Base-by-base conservation (phyloP, 2,329 filamentous ascomycete species). In the Coniochaeta sp. region DNA sequence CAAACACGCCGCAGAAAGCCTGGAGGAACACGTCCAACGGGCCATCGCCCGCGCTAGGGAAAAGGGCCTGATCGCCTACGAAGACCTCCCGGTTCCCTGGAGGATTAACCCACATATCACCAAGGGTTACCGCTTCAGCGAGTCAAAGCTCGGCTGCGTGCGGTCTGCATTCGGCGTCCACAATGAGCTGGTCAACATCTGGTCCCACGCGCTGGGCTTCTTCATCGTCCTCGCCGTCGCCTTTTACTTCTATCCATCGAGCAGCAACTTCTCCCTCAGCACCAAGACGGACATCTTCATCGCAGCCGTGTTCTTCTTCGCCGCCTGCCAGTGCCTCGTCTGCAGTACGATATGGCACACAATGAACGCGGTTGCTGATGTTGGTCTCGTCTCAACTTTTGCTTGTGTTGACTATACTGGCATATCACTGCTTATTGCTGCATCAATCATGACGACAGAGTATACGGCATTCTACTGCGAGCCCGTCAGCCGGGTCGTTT, bases 381-480 rank as follows among this genome's bases (percentile, higher is more conserved):
- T 95, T 62, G 82, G 84, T 18, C 81, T 95, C 38, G 87, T 99
- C 71, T 94, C 95, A 66, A 87, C 91, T 55, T 97, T 99, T 63
- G 94, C 94, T 16, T 99, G 94, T 67, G 91, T 99, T 53, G 94
- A 99, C 69, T 99, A 99, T 71, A 97, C 94, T 0, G 94, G 94
- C 51, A 99, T 99, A 59, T 96, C 91, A 1, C 76, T 99, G 49
- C 81, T 99, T 24, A 94, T 99, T 50, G 90, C 94, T 2, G 91
- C 94, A 9, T 95, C 89, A 52, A 99, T 99, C 72, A 90, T 97
- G 81, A 96, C 94, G 2, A 96, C 91, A 31, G 94, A 99, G 67
- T 99, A 97, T 73, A 96, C 94, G 0, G 94, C 92, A 22, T 99
- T 99, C 70, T 99, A 99, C 74, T 96, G 94, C 73, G 94, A 99